These are phyloP conservation scores for Keithomyces neogunnii DNA, from an alignment of 2,329 filamentous ascomycete species.

Conservation along the genomic window DNA sequence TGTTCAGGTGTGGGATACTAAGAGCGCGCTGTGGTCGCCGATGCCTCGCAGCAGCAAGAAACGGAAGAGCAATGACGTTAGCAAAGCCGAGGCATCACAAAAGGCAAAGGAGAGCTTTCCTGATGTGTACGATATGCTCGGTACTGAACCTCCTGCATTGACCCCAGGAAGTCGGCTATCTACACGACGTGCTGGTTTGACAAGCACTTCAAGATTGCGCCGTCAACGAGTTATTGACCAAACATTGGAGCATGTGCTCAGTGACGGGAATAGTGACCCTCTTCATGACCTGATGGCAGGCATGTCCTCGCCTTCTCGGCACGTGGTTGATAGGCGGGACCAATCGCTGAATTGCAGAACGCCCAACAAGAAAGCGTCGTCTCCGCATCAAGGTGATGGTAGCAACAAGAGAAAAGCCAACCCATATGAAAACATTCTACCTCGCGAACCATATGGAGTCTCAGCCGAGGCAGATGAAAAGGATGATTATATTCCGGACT, in stretches of 20 bases:
- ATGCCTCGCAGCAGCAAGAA: conserved; percentile 36
- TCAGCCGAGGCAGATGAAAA: background rate
- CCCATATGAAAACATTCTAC: conserved; percentile 4
- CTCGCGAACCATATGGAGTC: background rate
- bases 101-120: conserved; percentile 42
- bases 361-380: conserved; percentile 10
- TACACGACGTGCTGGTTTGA: conserved; percentile 12
- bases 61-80: conserved; percentile 42
- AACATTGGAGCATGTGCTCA: background rate
- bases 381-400: conserved; percentile 1
- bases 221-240: conserved; percentile 12
- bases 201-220: conserved; percentile 11
- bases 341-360: background rate
- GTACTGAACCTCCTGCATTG: conserved; percentile 27
- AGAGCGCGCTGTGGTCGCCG: conserved; percentile 29
- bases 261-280: background rate
- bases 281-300: conserved; percentile 12
- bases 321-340: conserved; percentile 8
- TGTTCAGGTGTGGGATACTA: conserved; percentile 34
- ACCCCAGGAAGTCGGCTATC: conserved; percentile 22
- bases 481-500: conserved; percentile 41
- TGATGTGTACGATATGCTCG: conserved; percentile 42
- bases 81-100: conserved; percentile 24
- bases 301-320: conserved; percentile 19
- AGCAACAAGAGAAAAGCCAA: conserved; percentile 11